phyloP scores from a whole-genome alignment of 257 asterid species.

The Capsicum baccatum region DNA sequence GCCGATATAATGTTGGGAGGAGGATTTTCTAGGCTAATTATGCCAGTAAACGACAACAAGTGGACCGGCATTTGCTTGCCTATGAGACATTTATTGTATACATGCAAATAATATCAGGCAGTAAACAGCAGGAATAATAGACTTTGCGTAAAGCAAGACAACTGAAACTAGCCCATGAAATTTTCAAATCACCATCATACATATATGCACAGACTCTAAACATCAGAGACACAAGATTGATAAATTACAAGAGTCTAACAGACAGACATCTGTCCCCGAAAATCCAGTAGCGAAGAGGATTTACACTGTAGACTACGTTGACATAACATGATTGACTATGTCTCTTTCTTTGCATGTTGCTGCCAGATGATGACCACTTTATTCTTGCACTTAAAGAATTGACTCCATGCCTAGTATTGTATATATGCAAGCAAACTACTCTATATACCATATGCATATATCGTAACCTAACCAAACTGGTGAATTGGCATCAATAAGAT shows the following conservation, averaged over 20 bases:
- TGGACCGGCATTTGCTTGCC: background rate
- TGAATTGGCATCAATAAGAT: conserved; percentile 28
- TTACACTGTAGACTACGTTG: background rate
- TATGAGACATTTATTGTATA: background rate
- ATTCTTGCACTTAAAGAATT: conserved; percentile 22
- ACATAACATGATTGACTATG: background rate
- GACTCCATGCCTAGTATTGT: conserved; percentile 12
- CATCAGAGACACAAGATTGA: background rate
- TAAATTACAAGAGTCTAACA: background rate
- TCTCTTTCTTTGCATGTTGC: background rate
- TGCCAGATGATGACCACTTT: conserved; percentile 9
- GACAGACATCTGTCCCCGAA: background rate
- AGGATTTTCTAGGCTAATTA: background rate
- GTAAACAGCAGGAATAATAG: background rate
- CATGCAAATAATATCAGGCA: background rate
- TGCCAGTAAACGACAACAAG: background rate
- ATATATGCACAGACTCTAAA: background rate
- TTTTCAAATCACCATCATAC: background rate
- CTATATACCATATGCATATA: conserved; percentile 14
- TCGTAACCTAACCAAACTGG: conserved; percentile 80
- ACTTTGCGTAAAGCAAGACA: background rate
- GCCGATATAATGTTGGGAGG: background rate
- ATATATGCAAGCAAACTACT: conserved; percentile 18
- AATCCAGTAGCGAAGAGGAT: background rate
- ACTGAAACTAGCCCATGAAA: background rate